A percentile compares a stretch with the other conserved stretches of the same genome.
phyloP scores from a whole-genome alignment of 805 yeast species.

The Spathaspora boniae region DNA sequence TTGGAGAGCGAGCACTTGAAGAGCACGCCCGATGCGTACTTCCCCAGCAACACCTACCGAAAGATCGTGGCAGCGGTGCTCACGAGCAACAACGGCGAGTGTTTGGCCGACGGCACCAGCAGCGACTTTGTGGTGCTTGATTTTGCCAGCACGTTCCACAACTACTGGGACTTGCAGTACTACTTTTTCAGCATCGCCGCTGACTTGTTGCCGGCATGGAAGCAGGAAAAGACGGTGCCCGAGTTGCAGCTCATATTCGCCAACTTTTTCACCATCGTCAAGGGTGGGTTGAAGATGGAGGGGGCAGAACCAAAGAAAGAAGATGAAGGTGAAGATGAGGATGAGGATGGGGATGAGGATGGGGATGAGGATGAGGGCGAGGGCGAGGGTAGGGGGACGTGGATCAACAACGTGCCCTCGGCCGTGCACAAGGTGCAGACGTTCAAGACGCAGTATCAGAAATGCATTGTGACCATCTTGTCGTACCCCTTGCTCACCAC shows the following conservation, averaged over 20 bases:
- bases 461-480: constrained; percentile 59
- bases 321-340: no score
- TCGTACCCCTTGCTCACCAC: constrained; percentile 42
- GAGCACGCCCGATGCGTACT: constrained; percentile 50
- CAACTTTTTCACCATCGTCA: constrained; percentile 39
- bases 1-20: constrained; percentile 54
- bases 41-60: constrained; percentile 55
- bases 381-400: no score
- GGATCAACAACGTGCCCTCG: constrained; percentile 32
- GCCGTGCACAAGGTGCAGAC: constrained; percentile 34
- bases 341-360: no score
- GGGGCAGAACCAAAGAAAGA: constrained; percentile 14
- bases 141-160: constrained; percentile 49
- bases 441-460: constrained; percentile 67
- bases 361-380: no score
- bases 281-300: constrained; percentile 20
- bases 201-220: constrained; percentile 20
- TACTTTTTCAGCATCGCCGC: constrained; percentile 57
- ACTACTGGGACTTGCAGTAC: constrained; percentile 75
- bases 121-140: constrained; percentile 50
- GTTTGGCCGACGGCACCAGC: constrained; percentile 44
- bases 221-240: constrained; percentile 13
- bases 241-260: constrained; percentile 28
- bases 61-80: constrained; percentile 33
- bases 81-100: constrained; percentile 29